A percentile compares a stretch with the other conserved stretches of the same genome.
Conservation (phyloP, 768 basidiomycete genomes). For the Amanita rubescens region DNA sequence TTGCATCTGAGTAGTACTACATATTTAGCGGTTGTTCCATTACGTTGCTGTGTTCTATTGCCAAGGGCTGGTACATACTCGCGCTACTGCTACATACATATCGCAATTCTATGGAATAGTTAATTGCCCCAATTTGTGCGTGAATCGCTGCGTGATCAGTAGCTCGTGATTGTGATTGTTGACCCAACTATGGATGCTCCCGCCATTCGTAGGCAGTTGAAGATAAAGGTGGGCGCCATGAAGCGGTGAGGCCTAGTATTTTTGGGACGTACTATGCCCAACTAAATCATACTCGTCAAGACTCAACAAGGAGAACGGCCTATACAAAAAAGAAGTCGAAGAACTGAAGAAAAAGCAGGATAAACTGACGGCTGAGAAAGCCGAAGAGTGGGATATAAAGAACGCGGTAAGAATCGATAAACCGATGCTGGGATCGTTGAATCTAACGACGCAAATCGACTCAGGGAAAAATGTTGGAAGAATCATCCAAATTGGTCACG, state of each 20-base stretch:
- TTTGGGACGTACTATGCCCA: background rate
- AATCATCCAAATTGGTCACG: slow-evolving; percentile 74
- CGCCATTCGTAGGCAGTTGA: slow-evolving; percentile 56
- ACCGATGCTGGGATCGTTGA: background rate
- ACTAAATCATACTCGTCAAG: slow-evolving; percentile 24
- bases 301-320: slow-evolving; percentile 56
- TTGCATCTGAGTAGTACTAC: background rate
- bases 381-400: slow-evolving; percentile 72
- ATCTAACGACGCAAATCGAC: slow-evolving; percentile 10
- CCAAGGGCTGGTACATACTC: slow-evolving; percentile 4
- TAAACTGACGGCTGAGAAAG: slow-evolving; percentile 49
- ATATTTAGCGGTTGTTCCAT: background rate
- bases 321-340: slow-evolving; percentile 62
- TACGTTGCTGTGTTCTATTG: background rate
- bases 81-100: background rate
- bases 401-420: slow-evolving; percentile 52
- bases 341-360: slow-evolving; percentile 53
- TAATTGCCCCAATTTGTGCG: background rate
- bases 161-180: background rate
- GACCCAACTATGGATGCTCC: slow-evolving; percentile 37
- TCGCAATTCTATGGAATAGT: slow-evolving; percentile 5
- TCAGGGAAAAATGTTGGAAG: slow-evolving; percentile 63
- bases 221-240: slow-evolving; percentile 65
- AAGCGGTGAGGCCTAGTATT: slow-evolving; percentile 40
- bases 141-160: background rate